These are phyloP conservation scores for Neofusicoccum kwambonambiense DNA, from an alignment of 2,329 filamentous ascomycete species.

Conservation along the genomic window DNA sequence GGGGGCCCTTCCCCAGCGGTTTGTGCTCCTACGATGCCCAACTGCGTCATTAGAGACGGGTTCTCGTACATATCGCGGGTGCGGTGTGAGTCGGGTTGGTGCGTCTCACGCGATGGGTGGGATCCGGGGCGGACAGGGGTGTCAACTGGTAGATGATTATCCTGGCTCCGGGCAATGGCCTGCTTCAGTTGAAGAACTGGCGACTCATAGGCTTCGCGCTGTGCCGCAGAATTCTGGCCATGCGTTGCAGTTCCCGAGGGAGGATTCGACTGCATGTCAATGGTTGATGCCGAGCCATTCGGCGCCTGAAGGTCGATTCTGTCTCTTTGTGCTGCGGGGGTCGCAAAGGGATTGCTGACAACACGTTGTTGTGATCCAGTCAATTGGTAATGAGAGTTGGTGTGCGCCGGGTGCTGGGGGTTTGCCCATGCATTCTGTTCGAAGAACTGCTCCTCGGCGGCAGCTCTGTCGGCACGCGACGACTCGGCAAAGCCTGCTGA, in stretches of 20 bases:
- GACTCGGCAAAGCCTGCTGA: slow-evolving; percentile 28
- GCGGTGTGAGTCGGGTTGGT: not conserved
- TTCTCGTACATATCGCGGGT: slow-evolving; percentile 7
- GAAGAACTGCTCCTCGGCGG: slow-evolving; percentile 78
- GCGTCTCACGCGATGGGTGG: not conserved
- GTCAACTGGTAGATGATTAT: not conserved
- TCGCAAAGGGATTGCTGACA: slow-evolving; percentile 20
- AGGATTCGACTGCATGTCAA: slow-evolving; percentile 39
- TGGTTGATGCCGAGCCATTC: slow-evolving; percentile 40
- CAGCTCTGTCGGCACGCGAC: slow-evolving; percentile 52
- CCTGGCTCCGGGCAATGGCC: not conserved
- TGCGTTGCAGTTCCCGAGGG: slow-evolving; percentile 32
- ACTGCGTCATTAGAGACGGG: slow-evolving; percentile 3
- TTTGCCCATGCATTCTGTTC: slow-evolving; percentile 93
- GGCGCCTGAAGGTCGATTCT: slow-evolving; percentile 34
- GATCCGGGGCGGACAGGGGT: not conserved
- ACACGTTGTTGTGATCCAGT: slow-evolving; percentile 22
- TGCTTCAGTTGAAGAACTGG: slow-evolving; percentile 39
- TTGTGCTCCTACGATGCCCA: not conserved
- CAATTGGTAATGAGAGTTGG: slow-evolving; percentile 31
- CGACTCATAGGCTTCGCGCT: slow-evolving; percentile 34
- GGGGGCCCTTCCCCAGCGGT: not conserved
- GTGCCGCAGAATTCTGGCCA: slow-evolving; percentile 19
- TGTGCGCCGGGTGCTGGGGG: slow-evolving; percentile 59
- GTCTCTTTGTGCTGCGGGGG: slow-evolving; percentile 36